A percentile compares a stretch with the other conserved stretches of the same genome.
Conservation (phyloP, 2,329 filamentous ascomycete species). For the Hypoxylon sp. region DNA sequence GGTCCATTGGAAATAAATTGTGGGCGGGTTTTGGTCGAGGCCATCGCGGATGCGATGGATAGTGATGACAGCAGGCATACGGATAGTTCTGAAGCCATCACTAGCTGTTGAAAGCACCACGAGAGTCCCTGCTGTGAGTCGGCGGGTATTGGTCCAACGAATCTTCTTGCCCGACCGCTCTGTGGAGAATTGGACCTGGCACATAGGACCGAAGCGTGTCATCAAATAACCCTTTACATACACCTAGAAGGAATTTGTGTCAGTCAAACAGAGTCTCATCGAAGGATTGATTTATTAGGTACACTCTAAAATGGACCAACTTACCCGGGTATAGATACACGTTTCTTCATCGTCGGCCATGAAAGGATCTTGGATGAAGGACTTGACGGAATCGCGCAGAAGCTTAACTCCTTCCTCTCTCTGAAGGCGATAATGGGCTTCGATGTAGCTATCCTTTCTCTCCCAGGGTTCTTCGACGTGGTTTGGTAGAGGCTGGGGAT, state of each 20-base stretch:
- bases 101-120: slow-evolving; percentile 60
- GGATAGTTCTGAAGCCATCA: slow-evolving; percentile 71
- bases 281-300: too few relatives aligned
- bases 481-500: slow-evolving; percentile 58
- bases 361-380: slow-evolving; percentile 59
- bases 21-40: slow-evolving; percentile 71
- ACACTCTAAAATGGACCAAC: too few relatives aligned
- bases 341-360: slow-evolving; percentile 66
- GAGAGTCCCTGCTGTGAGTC: slow-evolving; percentile 61
- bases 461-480: slow-evolving; percentile 64
- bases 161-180: slow-evolving; percentile 71
- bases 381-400: slow-evolving; percentile 71
- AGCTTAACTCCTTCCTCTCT: slow-evolving; percentile 77
- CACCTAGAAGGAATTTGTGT: slow-evolving; percentile 60
- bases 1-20: slow-evolving; percentile 80
- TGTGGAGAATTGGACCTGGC: slow-evolving; percentile 75
- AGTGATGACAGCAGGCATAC: slow-evolving; percentile 76
- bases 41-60: slow-evolving; percentile 69
- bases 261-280: neutral
- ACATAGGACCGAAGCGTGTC: slow-evolving; percentile 68
- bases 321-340: slow-evolving; percentile 75
- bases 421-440: slow-evolving; percentile 77
- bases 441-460: slow-evolving; percentile 71
- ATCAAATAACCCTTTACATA: slow-evolving; percentile 72
- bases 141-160: slow-evolving; percentile 65